Base-by-base conservation (phyloP, 352 stramenopile species). In the Blastocystis sp. region DNA sequence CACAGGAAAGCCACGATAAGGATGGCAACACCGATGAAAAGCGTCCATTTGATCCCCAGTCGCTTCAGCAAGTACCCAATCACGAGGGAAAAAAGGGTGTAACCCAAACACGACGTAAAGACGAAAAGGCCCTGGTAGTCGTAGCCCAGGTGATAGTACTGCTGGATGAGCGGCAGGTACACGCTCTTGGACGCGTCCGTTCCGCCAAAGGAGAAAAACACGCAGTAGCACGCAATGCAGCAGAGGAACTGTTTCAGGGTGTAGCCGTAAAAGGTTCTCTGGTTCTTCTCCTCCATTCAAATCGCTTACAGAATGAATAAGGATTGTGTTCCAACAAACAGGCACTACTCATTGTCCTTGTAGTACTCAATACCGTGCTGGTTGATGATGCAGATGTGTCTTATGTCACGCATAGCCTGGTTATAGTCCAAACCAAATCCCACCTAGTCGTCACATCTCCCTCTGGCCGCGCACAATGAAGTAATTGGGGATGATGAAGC, bases 341-440 rank as follows among this genome's bases (percentile, higher is more conserved):
- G 17, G 9, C 52, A 65, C 4, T 9, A 65, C 59, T 61, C 24
- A 3, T 74, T 66, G 34, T 89, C n/a, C 28, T 84, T 59, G 10
- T 60, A 90, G 89, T 90, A 87, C 40, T 92, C 92, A 89, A 98
- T 98, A 64, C 95, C 95, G 2, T 90, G 89, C 38, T 97, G 90
- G 89, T 93, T 97, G 90, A 98, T 98, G 81, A 98, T 90, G 91
- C 94, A 57, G 6, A 57, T 14, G 48, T 57, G 48, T 14, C 14
- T 7, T 14, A 57, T 17, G 6, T 98, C 94, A 43, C 96, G 93
- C 91, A 97, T 98, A 68, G 95, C 93, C 91, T 98, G 94, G 91
- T 98, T 97, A 92, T 97, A 98, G 92, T 98, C 96, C 43, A 98
- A 91, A 89, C 95, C 97, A 92, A 97, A 98, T 59, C 96, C 96